Evolutionary conservation across 495 filamentous ascomycete genomes (phyloP), one percentile per base, ranked within the genome.

Genomic region (Talaromyces proteolyticus): DNA sequence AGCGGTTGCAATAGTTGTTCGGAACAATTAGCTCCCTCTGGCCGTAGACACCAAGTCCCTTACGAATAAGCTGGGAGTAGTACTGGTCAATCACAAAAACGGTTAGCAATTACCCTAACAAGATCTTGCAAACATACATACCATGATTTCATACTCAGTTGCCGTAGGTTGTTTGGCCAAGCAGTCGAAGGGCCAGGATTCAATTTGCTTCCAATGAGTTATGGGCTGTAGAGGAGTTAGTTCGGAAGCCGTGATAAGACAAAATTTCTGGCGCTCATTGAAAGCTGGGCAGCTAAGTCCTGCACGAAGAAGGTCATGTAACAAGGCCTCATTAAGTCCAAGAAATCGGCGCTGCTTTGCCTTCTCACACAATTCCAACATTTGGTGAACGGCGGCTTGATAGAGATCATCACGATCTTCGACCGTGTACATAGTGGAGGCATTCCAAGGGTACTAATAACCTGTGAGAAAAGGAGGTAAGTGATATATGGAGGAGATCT

Each of bases 371-470:
- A 80, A 67, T 17, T 66, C 57, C 8, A 65, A 47, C 17, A 86
- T 60, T 42, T 87, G 74, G 24, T 66, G 61, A 12, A 72, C 51
- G 23, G 75, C 66, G 11, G 79, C 55, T 0, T 74, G 57, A 63
- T 81, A 85, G 16, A 91, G 52, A 3, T 67, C 54, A 29, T 81
- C 71, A 12, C 88, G 82, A 51, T 87, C 76, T 26, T 69, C 67
- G 24, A 91, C 63, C 0, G 81, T 88, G 67, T 89, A 85, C 51
- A 75, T 43, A 22, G 80, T 64, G 1, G 77, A 65, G 23, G 74
- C 72, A 34, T 77, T 76, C 88, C 88, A 93, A 0, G 88, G 88
- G 53, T 76, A 85, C 79, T 82, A 43, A 18, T 37, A 29, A 16
- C 21, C 47, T 10, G 43, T 45, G 22, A 42, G 42, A 36, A 12